A percentile compares a stretch with the other conserved stretches of the same genome.
Evolutionary conservation across 306 rosid species (phyloP).

Genomic region (Vachellia collinsii): DNA sequence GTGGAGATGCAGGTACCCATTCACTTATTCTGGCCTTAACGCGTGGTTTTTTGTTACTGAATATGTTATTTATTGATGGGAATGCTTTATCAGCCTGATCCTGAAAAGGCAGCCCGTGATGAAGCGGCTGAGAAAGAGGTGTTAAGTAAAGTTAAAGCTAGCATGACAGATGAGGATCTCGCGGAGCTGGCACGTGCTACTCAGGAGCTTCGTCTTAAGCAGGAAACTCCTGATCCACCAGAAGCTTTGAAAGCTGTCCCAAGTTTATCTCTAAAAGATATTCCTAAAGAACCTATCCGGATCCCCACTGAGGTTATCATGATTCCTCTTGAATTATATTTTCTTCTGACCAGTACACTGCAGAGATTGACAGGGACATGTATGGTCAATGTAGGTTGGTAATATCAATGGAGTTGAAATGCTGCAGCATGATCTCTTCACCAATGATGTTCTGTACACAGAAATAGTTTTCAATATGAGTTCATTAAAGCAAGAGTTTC

Average conservation of each 20-base stretch:
- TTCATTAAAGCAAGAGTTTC: constrained; percentile 87
- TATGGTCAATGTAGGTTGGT: constrained; percentile 65
- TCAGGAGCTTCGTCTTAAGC: constrained; percentile 78
- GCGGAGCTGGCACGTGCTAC: constrained; percentile 88
- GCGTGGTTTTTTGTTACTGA: not conserved
- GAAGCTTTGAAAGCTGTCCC: constrained; percentile 96
- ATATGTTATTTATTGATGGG: constrained; percentile 16
- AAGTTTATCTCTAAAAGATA: constrained; percentile 84
- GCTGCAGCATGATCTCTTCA: constrained; percentile 92
- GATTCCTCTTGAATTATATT: constrained; percentile 29
- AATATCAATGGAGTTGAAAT: constrained; percentile 84
- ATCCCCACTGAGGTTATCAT: constrained; percentile 77
- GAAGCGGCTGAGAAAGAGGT: constrained; percentile 81
- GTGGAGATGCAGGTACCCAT: constrained; percentile 91
- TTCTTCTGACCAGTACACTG: constrained; percentile 23
- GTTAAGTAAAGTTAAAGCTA: constrained; percentile 72
- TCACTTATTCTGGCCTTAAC: constrained; percentile 18
- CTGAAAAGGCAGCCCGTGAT: constrained; percentile 82
- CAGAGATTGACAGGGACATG: constrained; percentile 26
- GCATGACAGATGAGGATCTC: constrained; percentile 91
- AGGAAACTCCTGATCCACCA: constrained; percentile 97
- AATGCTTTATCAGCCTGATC: constrained; percentile 78
- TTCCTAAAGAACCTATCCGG: constrained; percentile 86
- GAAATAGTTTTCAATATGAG: constrained; percentile 89
- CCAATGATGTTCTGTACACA: constrained; percentile 91